Evolutionary conservation across 345 rosid genomes (phyloP).

Genomic region (Cardamine chenopodiifolia): DNA sequence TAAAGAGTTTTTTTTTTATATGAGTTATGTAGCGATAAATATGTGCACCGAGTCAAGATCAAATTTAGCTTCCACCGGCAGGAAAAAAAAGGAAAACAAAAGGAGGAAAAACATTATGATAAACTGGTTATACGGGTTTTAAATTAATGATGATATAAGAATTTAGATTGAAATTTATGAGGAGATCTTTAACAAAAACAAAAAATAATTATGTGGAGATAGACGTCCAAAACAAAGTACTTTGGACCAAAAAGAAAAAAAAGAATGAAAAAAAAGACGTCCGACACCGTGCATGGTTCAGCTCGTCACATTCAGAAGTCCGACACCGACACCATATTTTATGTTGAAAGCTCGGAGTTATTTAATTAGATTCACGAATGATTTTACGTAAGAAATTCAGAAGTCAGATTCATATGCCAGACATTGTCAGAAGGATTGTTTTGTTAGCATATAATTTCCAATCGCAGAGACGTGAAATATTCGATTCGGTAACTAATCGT

Average conservation of each 20-base stretch:
- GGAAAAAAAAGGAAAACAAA: not conserved
- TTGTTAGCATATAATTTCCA: conserved; percentile 32
- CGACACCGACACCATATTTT: too few species aligned
- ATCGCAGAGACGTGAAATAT: conserved; percentile 36
- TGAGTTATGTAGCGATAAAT: not conserved
- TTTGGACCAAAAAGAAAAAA: too few species aligned
- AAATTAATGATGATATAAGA: not conserved
- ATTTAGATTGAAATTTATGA: not conserved
- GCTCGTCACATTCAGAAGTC: not conserved
- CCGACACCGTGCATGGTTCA: conserved; percentile 34
- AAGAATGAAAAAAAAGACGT: not conserved
- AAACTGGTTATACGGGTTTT: too few species aligned
- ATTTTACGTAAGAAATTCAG: conserved; percentile 3
- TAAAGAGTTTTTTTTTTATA: not conserved
- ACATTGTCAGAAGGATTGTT: conserved; percentile 35
- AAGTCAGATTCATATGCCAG: conserved; percentile 28
- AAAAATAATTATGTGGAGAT: too few species aligned
- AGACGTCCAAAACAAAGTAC: conserved; percentile 24
- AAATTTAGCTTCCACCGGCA: not conserved
- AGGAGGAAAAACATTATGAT: not conserved
- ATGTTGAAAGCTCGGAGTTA: conserved; percentile 19
- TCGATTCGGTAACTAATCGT: conserved; percentile 31
- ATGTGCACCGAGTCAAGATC: not conserved
- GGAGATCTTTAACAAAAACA: too few species aligned
- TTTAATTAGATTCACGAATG: conserved; percentile 25